Base-by-base conservation (phyloP, 176 grass and related monocot species). In the Carex scoparia region DNA sequence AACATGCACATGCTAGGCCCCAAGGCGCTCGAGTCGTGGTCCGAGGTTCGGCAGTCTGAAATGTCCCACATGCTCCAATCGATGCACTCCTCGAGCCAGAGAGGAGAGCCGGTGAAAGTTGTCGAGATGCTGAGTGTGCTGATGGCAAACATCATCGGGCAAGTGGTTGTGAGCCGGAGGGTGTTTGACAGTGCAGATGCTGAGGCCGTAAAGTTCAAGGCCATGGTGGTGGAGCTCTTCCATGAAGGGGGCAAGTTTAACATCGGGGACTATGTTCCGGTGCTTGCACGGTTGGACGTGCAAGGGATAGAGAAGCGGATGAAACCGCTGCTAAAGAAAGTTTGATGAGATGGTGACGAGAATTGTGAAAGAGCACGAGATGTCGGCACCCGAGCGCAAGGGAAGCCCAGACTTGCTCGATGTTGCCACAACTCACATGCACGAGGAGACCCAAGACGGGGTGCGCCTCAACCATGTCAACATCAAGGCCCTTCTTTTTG, bases 171-270 rank as follows among this genome's bases (percentile, higher is more conserved):
- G 35, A 79, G 84, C 5, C 32, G 42, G 18, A 74, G 84, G 18
- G 61, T 86, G 11, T 79, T 67, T 0, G n/a, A 89, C 0, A 23
- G 64, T 16, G 58, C 65, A 3, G 42, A 71, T 5, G 58, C 30
- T 8, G 84, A 83, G 66, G 82, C 84, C 0, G 81, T 23, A 1
- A 19, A 68, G 33, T 89, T 86, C 84, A 79, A 86, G 69, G 84
- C 84, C 28, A 83, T 83, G 67, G 69, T 89, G 18, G 48, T 84
- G 79, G 84, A 89, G 46, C 88, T 86, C 13, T 55, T 89, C 74
- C 79, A 78, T 27, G 66, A 68, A 2, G 79, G 33, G 1, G 88
- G 84, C 23, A 27, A 82, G 42, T 73, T 86, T 33, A 86, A 84
- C 79, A 46, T 83, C 11, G 88, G 88, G 2, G 84, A 89, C 31